Base-by-base conservation (phyloP, 495 filamentous ascomycete genomes). In the Amphirosellinia nigrospora region DNA sequence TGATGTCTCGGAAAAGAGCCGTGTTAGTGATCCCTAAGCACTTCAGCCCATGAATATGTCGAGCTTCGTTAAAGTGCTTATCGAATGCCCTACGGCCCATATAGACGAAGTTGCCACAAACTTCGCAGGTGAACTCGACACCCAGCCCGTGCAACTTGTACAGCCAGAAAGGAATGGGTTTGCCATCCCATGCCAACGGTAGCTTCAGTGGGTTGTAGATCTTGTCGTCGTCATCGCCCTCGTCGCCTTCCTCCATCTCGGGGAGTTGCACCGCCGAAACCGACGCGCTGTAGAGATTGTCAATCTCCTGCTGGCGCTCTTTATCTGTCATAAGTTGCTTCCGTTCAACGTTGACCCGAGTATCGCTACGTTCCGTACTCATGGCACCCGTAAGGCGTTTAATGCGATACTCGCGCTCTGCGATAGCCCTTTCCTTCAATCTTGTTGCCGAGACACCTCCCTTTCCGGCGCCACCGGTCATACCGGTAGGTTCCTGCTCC, bases 101-200 rank as follows among this genome's bases (percentile, higher is more conserved):
- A 82, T 99, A 99, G 59, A 98, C 94, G 77, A 92, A 97, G 80
- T 98, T 98, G 59, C 96, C 96, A 78, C 96, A 99, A 50, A 99
- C 92, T 75, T 98, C 95, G 82, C 96, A 99, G 4, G 90, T 86
- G 72, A 97, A 97, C 74, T 99, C 96, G 43, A 97, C 94, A 10
- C 96, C 96, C 10, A 99, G 85, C 15, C 96, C 96, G 76, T 99
- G 96, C 19, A 99, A 85, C 75, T 97, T 95, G 86, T 98, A 99
- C 3, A 99, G 88, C 96, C 96, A 99, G 84, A 94, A 98, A 16
- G 96, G 96, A 74, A 99, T 99, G 19, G 96, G 96, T 77, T 98
- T 98, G 43, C 96, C 95, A 73, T 99, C 96, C 96, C 96, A 99
- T 5, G 93, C 94, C 21, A 98, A 85, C 7, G 96, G 96, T 9